A percentile compares a stretch with the other conserved stretches of the same genome.
phyloP scores from a whole-genome alignment of 169 alveolate species.

The Cryptosporidium ryanae region DNA sequence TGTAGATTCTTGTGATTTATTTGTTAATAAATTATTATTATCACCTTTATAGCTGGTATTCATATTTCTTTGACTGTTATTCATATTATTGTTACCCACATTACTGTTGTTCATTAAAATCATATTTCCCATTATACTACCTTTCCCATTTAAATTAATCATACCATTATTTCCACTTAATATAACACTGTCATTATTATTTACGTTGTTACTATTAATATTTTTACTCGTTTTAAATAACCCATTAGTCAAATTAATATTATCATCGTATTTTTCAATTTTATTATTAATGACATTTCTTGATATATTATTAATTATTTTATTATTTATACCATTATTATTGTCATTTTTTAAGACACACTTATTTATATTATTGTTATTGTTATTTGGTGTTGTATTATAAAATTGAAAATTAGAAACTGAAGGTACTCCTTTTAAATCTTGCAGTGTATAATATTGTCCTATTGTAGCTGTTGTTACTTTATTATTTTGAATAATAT shows the following conservation, averaged over 20 bases:
- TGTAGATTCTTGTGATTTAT: neutral
- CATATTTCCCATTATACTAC: conserved; percentile 27
- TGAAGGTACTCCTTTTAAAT: conserved; percentile 5
- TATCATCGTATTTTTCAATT: conserved; percentile 1
- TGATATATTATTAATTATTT: conserved; percentile 1
- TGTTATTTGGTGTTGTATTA: conserved; percentile 1
- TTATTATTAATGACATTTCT: conserved; percentile 1
- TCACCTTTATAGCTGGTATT: too few species aligned
- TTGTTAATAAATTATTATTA: neutral
- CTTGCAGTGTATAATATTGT: conserved; percentile 27
- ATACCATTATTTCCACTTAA: conserved; percentile 14
- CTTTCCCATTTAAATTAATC: neutral
- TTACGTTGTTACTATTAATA: neutral
- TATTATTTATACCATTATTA: conserved; percentile 1
- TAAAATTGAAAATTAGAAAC: conserved; percentile 13
- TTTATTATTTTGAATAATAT: neutral
- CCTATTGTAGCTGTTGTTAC: neutral
- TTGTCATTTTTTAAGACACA: neutral
- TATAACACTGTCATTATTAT: neutral
- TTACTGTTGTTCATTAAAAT: conserved; percentile 1
- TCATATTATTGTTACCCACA: neutral
- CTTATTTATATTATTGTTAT: neutral
- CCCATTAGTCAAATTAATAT: conserved; percentile 20
- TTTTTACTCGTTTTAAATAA: conserved; percentile 5
- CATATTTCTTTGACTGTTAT: too few species aligned